Percentiles rank a stretch among this genome's conserved stretches.
These are phyloP conservation scores for Talaromyces borbonicus DNA, from an alignment of 495 filamentous ascomycete genomes.

Conservation along the genomic window DNA sequence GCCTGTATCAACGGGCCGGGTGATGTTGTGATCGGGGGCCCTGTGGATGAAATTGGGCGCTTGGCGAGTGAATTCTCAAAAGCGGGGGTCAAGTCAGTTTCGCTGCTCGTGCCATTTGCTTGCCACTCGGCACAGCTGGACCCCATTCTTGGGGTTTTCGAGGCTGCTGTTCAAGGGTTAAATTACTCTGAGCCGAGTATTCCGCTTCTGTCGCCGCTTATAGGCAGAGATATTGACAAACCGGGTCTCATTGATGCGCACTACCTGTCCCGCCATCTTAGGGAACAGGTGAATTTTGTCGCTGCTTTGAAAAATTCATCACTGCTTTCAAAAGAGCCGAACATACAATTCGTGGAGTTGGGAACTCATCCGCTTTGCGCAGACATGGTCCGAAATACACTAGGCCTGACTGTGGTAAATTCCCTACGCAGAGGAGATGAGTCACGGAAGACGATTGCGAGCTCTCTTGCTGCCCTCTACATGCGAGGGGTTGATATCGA, in stretches of 20 bases:
- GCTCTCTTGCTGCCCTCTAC: constrained; percentile 45
- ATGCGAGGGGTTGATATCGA: constrained; percentile 46
- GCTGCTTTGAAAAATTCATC: constrained; percentile 29
- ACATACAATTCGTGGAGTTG: constrained; percentile 43
- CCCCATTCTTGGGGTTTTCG: constrained; percentile 55
- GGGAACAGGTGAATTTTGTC: constrained; percentile 65
- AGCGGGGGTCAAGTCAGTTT: constrained; percentile 17
- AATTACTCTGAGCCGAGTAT: constrained; percentile 55
- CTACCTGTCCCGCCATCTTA: constrained; percentile 58
- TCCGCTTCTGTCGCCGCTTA: constrained; percentile 61
- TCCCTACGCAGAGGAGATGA: constrained; percentile 17
- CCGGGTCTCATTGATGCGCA: constrained; percentile 36
- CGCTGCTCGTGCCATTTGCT: constrained; percentile 38
- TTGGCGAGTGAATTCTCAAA: constrained; percentile 42
- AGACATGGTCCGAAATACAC: constrained; percentile 57
- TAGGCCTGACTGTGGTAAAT: constrained; percentile 47
- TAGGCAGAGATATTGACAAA: constrained; percentile 50
- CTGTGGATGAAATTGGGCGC: constrained; percentile 42
- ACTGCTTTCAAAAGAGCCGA: constrained; percentile 11
- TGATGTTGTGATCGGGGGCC: constrained; percentile 42
- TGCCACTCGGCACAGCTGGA: constrained; percentile 68
- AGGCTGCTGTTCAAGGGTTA: constrained; percentile 46
- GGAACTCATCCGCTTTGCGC: constrained; percentile 61
- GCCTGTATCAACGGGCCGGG: constrained; percentile 43
- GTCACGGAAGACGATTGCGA: constrained; percentile 42